phyloP scores from a whole-genome alignment of 371 early-diverging fungal genomes.

The Basidiobolus heterosporus region DNA sequence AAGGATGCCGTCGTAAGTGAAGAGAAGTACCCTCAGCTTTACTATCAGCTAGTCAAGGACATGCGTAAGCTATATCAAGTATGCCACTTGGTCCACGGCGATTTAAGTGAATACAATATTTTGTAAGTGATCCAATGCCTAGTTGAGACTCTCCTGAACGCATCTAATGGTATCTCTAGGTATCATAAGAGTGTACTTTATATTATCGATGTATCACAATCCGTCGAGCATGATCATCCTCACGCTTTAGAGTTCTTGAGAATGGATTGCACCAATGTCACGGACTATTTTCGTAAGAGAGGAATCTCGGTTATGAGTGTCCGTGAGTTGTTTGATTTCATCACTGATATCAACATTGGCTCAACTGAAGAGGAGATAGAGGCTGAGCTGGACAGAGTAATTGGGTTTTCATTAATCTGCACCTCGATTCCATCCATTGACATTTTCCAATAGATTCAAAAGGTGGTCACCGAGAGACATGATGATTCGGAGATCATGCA shows the following conservation, averaged over 20 bases:
- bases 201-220: constrained; percentile 98
- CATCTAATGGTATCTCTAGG: constrained; percentile 10
- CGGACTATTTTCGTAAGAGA: constrained; percentile 80
- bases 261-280: constrained; percentile 92
- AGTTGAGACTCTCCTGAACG: background rate
- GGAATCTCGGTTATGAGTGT: constrained; percentile 66
- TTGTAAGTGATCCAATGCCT: constrained; percentile 30
- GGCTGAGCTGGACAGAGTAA: constrained; percentile 36
- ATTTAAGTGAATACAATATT: constrained; percentile 98
- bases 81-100: constrained; percentile 95
- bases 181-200: constrained; percentile 68
- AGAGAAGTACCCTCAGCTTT: constrained; percentile 56
- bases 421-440: too few relatives aligned
- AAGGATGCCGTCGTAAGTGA: constrained; percentile 79
- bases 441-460: too few relatives aligned
- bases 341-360: constrained; percentile 44
- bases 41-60: constrained; percentile 73
- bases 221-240: constrained; percentile 98
- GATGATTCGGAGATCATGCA: constrained; percentile 10
- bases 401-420: constrained; percentile 4
- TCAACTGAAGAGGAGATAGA: constrained; percentile 48
- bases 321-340: constrained; percentile 80
- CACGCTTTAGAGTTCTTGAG: constrained; percentile 93
- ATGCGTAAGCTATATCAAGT: constrained; percentile 90
- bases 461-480: constrained; percentile 9